Base-by-base conservation (phyloP, 2,329 filamentous ascomycete genomes). In the Rachicladosporium sp. region DNA sequence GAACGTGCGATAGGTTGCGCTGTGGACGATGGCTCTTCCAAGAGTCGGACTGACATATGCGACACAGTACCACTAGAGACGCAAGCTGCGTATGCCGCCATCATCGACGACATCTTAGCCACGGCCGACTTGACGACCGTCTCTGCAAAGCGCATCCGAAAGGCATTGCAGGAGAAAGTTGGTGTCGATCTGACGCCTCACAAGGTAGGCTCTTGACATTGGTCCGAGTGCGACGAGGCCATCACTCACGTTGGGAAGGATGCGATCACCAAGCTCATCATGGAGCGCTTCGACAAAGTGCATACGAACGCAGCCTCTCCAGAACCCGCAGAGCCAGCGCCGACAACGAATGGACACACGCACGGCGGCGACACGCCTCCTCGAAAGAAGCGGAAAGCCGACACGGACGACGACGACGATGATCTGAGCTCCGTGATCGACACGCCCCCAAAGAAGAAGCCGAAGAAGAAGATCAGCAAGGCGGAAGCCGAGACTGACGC, bases 401-500 rank as follows among this genome's bases (percentile, higher is more conserved):
- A 36, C 11, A 27, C 29, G 10, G 43, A 44, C 11, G 41, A 45
- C 10, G 50, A 55, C 47, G 59, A 43, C 30, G 65, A 56, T 30
- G 65, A 56, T 30, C 52, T 65, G 36, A 69, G 65, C 10, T 61
- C 64, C 27, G 52, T 62, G 34, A 49, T 50, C 11, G 55, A 58
- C 37, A 56, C 60, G 11, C 53, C 63, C 3, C 66, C 66, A 19
- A 63, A 66, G 1, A 68, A 67, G 54, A 66, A 65, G 49, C 67
- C 64, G 49, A 55, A 80, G 58, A 86, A 85, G 64, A 81, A 81
- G 61, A 61, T 68, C 42, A 32, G 42, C n/a, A 44, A 47, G 31
- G 78, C 78, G 56, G 73, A 74, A 33, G 71, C 76, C 21, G 66
- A 74, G 49, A 85, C 93, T 47, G 91, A 98, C 61, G 91, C 89